Base-by-base conservation (phyloP, 441 rosid species). In the Adansonia grandidieri region DNA sequence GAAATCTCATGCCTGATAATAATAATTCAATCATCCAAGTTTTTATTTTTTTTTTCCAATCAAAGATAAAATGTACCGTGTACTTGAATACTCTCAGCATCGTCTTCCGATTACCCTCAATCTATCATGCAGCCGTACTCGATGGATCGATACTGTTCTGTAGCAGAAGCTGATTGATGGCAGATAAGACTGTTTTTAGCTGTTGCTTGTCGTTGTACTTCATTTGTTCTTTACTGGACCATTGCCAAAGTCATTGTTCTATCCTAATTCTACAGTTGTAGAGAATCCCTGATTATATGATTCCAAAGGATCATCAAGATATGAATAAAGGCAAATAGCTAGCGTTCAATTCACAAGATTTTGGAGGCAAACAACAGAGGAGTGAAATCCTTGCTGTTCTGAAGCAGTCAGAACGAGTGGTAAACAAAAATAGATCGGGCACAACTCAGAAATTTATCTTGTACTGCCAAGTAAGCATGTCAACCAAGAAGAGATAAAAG, bases 271-370 rank as follows among this genome's bases (percentile, higher is more conserved):
- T 24, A 70, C 74, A 22, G 40, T 50, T 14, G 4, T 48, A 48
- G 5, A 48, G 40, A 68, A 22, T 45, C 37, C 17, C 17, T 45
- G 37, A 11, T 45, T 13, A 45, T 2, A 45, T 53, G 40, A 70
- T 7, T 20, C 53, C 19, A 20, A 24, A 32, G 44, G 22, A 13
- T 71, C 24, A 51, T 1, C 60, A 24, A 71, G 74, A 28, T 71
- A 53, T 51, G 71, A 5, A 15, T 32, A 44, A 11, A 40, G 22
- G 53, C 10, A 37, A 32, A 32, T 32, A 32, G 53, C 14, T 48
- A n/a, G 14, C 7, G 51, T 66, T 51, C 71, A 66, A 42, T 17
- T 42, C 5, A 67, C 53, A 44, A 67, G 71, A 67, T 67, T 66
- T 44, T 44, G 53, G 32, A 44, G 24, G 24, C 32, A 44, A 67